Evolutionary conservation across 1,284 basidiomycete genomes (phyloP).

Genomic region (Boletus mariae): DNA sequence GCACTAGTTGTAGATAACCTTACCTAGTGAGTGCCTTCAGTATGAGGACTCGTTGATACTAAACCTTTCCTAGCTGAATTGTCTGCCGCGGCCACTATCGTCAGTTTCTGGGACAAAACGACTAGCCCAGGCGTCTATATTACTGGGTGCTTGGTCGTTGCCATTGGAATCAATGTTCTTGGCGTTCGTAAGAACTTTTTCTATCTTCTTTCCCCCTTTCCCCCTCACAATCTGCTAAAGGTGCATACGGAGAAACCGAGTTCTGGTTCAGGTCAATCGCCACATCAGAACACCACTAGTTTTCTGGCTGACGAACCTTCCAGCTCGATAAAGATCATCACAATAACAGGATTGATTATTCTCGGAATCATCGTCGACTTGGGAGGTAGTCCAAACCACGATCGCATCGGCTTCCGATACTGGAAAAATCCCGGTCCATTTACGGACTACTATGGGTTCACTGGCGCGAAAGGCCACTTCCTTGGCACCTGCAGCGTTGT

Average conservation of each 20-base stretch:
- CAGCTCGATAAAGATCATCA: slow-evolving; percentile 43
- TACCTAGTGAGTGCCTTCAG: slow-evolving; percentile 20
- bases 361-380: slow-evolving; percentile 43
- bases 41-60: background rate
- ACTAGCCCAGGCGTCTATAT: slow-evolving; percentile 64
- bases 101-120: slow-evolving; percentile 54
- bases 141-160: slow-evolving; percentile 56
- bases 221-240: slow-evolving; percentile 15
- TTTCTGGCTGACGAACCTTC: background rate
- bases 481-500: slow-evolving; percentile 46
- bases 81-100: slow-evolving; percentile 59
- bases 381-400: slow-evolving; percentile 40
- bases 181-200: slow-evolving; percentile 41
- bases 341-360: slow-evolving; percentile 43
- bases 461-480: slow-evolving; percentile 39
- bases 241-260: slow-evolving; percentile 51
- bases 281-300: background rate
- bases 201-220: background rate
- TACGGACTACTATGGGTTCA: slow-evolving; percentile 24
- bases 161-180: slow-evolving; percentile 57
- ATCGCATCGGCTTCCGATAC: slow-evolving; percentile 43
- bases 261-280: slow-evolving; percentile 41
- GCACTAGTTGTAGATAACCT: slow-evolving; percentile 17
- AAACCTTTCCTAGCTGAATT: slow-evolving; percentile 45
- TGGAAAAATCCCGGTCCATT: slow-evolving; percentile 48